These are phyloP conservation scores for Boletus bicolor DNA, from an alignment of 768 basidiomycete species.

Conservation along the genomic window DNA sequence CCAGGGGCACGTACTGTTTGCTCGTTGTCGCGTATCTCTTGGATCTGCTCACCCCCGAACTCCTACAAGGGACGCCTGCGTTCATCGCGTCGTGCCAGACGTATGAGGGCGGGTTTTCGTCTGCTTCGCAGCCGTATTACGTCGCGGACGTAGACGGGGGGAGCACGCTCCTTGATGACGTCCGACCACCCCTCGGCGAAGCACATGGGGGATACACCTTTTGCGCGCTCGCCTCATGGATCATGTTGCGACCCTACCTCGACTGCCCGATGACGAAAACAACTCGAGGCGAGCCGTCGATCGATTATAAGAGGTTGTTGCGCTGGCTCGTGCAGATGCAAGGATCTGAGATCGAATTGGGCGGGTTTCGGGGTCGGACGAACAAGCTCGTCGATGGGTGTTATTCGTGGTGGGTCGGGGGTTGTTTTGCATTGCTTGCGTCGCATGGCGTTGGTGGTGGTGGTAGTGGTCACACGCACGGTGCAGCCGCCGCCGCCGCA, in stretches of 20 bases:
- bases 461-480: background rate
- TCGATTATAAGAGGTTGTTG: constrained; percentile 60
- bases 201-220: constrained; percentile 98
- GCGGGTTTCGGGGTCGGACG: constrained; percentile 89
- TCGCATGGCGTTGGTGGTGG: constrained; percentile 41
- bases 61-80: constrained; percentile 67
- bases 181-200: constrained; percentile 83
- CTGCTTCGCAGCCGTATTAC: constrained; percentile 70
- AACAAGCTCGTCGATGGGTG: constrained; percentile 99
- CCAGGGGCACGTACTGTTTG: constrained; percentile 91
- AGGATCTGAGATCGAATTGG: constrained; percentile 75
- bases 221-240: constrained; percentile 84
- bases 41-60: constrained; percentile 84
- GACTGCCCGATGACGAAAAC: background rate
- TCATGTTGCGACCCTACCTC: constrained; percentile 65
- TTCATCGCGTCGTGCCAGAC: constrained; percentile 93
- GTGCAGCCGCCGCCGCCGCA: too few relatives aligned
- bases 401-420: constrained; percentile 99
- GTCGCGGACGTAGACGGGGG: constrained; percentile 21
- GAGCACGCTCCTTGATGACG: constrained; percentile 35
- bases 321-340: constrained; percentile 89
- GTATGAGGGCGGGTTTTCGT: constrained; percentile 94
- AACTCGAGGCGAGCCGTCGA: constrained; percentile 25
- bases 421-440: constrained; percentile 76
- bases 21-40: constrained; percentile 80